Base-by-base conservation (phyloP, 148 eudicot species). In the Persicaria tinctoria region DNA sequence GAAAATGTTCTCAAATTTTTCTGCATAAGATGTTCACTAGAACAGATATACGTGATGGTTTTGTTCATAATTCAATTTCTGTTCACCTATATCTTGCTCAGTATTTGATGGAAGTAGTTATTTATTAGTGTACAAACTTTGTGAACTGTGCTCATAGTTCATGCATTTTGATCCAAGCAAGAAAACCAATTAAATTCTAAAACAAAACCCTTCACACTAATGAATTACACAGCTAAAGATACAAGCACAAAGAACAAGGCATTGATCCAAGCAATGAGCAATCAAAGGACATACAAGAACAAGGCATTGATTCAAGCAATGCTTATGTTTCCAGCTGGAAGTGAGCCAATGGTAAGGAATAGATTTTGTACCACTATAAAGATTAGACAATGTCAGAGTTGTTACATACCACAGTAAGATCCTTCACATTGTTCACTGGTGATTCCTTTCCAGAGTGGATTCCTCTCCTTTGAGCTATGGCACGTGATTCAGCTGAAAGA, bases 401-500 rank as follows among this genome's bases (percentile, higher is more conserved):
- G 16, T 68, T 18, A 77, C 97, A 82, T 46, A 96, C 99, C 84
- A 79, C 78, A 51, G 90, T 87, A 79, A 92, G 88, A 83, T 96
- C 99, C 69, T 85, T 89, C 46, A 90, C 79, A 77, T 96, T 96
- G 79, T 77, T 78, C 12, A 79, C 78, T 50, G 96, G 92, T 72
- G 91, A 79, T 12, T 91, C 91, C 82, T 82, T 88, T 23, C 84
- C 76, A 74, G 94, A 85, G 84, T 96, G 97, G 64, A 85, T 62
- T 73, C 97, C 99, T 79, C 88, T 96, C 85, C 74, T 90, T 56
- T 84, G 85, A 76, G 92, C 75, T 23, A 60, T 76, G 47, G 99
- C 94, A 80, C 97, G 95, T 6, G 90, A 84, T 78, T 96, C 97
- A 53, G 99, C 97, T 18, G 91, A 76, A 72, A 92, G 79, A 78